phyloP scores from a whole-genome alignment of 2,329 filamentous ascomycete species.

The Colletotrichum orchidophilum region DNA sequence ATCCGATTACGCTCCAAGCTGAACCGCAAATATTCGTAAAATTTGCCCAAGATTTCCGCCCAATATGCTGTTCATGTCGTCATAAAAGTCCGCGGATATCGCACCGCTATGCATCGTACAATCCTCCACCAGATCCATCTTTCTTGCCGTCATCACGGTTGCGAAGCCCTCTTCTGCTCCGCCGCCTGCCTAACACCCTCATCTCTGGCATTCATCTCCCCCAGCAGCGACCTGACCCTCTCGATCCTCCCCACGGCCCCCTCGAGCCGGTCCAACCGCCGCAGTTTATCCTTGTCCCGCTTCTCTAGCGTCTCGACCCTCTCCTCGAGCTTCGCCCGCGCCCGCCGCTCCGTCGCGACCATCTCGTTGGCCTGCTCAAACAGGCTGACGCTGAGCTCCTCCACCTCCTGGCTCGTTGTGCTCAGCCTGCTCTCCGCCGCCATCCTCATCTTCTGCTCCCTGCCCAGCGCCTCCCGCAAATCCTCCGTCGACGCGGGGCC shows the following conservation, averaged over 20 bases:
- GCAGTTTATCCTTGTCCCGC: constrained; percentile 75
- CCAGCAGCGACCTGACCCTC: constrained; percentile 71
- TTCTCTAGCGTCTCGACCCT: constrained; percentile 74
- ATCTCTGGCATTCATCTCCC: constrained; percentile 37
- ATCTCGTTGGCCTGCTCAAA: constrained; percentile 90
- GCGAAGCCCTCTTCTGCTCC: constrained; percentile 10
- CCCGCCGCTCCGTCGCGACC: constrained; percentile 80
- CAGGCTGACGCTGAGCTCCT: constrained; percentile 78
- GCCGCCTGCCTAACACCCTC: background rate
- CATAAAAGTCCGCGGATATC: constrained; percentile 2
- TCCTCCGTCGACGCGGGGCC: constrained; percentile 51
- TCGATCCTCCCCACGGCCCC: constrained; percentile 76
- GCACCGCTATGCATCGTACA: constrained; percentile 16
- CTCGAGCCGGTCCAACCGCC: constrained; percentile 76
- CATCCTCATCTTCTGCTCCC: constrained; percentile 72
- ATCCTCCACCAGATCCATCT: background rate
- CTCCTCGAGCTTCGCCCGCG: constrained; percentile 76
- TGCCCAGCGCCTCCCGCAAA: constrained; percentile 70
- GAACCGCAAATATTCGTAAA: constrained; percentile 8
- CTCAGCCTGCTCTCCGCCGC: constrained; percentile 75
- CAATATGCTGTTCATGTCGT: constrained; percentile 26
- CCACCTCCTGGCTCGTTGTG: constrained; percentile 76
- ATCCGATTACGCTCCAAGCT: too few species aligned
- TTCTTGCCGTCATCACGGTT: too few species aligned
- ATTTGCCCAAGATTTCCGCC: background rate